Evolutionary conservation across 2,329 filamentous ascomycete genomes (phyloP), one percentile per base, ranked within the genome.

Genomic region (Sclerotinia minor): DNA sequence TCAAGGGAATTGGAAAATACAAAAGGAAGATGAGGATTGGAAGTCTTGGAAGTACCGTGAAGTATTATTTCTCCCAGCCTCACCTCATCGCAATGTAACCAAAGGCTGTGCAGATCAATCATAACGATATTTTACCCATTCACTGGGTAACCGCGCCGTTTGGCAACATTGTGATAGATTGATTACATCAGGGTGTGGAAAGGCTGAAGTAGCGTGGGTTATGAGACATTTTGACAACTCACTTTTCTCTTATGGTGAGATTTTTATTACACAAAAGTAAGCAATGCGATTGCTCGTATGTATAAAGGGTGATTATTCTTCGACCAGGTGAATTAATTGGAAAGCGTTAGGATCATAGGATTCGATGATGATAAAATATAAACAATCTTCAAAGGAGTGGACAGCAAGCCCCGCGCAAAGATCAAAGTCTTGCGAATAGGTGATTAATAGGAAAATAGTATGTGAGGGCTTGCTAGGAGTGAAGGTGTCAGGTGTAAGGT

Each of bases 221-320:
- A 55, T 58, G 63, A 65, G 61, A 65, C 61, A 65, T 55, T 45
- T 57, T 67, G 65, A 67, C 50, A 64, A 64, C 65, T 67, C 49
- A 67, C 65, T 17, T 41, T 41, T 41, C 57, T 67, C 52, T 52
- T 65, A 58, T 65, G 61, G n/a, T 54, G 32, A 32, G 49, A 21
- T 41, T 41, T 41, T 64, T 54, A 55, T 29, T 64, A 44, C 47
- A 64, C 49, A 54, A 45, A 29, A 60, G 32, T 24, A 63, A 63
- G 61, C 61, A 54, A 64, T 45, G 50, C 41, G 38, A 65, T 24
- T 41, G 41, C 50, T 65, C 35, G 29, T 65, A 6, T 24, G 26
- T 65, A 6, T 19, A 21, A 35, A 55, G 38, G 38, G 38, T 29
- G 49, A 11, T 32, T 32, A 24, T 15, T 59, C 38, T 21, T 61